Evolutionary conservation across 345 rosid species (phyloP).

Genomic region (Gossypium arboreum): DNA sequence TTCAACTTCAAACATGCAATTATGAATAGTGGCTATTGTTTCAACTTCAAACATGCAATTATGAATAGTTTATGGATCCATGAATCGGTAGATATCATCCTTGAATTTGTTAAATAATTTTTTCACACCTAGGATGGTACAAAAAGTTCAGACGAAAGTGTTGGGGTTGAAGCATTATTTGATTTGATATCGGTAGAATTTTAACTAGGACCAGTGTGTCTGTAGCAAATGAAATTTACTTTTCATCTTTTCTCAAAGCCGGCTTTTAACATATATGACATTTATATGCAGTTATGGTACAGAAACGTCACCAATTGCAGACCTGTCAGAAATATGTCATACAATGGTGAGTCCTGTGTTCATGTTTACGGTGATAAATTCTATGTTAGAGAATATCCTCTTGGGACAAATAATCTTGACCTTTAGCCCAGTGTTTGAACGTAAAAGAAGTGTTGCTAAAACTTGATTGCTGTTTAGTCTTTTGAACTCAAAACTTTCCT

Average conservation of each 20-base stretch:
- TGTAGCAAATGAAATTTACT: neutral
- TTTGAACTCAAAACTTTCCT: neutral
- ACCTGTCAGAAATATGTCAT: conserved; percentile 81
- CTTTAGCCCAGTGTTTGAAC: neutral
- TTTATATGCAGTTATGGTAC: conserved; percentile 69
- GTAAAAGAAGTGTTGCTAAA: neutral
- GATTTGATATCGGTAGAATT: neutral
- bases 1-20: neutral
- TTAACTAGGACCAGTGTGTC: neutral
- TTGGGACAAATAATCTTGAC: neutral
- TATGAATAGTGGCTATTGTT: neutral
- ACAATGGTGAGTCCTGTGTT: conserved; percentile 47
- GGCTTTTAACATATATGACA: conserved; percentile 9
- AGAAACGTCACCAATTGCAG: conserved; percentile 62
- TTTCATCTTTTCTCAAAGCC: neutral
- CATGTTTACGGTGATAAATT: neutral
- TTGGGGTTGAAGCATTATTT: neutral
- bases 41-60: neutral
- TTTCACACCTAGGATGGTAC: neutral
- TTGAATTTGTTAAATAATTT: neutral
- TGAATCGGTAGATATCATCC: neutral
- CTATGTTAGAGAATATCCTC: neutral
- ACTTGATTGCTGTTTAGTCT: neutral
- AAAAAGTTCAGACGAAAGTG: neutral
- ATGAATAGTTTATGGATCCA: neutral